Evolutionary conservation across 2,329 filamentous ascomycete genomes (phyloP).

Genomic region (Thielaviopsis euricoi): DNA sequence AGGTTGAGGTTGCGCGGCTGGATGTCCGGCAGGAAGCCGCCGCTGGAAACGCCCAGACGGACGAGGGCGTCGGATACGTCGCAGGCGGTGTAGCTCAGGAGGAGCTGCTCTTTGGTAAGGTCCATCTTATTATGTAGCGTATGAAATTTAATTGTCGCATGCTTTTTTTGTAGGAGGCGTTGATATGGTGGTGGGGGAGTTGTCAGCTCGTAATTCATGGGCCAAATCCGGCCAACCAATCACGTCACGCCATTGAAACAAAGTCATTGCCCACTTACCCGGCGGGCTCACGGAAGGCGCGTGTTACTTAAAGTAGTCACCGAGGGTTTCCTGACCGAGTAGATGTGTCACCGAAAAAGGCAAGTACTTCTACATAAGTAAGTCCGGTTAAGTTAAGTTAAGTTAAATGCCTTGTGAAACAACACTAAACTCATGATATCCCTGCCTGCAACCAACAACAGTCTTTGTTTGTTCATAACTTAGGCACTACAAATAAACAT

Average conservation of each 20-base stretch:
- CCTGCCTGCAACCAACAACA: constrained; percentile 13
- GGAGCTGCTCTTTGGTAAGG: constrained; percentile 8
- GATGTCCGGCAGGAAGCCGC: constrained; percentile 49
- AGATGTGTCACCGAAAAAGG: not conserved
- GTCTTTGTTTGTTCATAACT: too few relatives aligned
- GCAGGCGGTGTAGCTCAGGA: constrained; percentile 28
- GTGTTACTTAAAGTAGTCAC: not conserved
- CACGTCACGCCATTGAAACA: not conserved
- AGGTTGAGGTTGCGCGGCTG: constrained; percentile 13
- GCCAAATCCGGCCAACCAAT: not conserved
- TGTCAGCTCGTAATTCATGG: too few relatives aligned
- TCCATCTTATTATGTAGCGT: not conserved
- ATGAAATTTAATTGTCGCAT: too few relatives aligned
- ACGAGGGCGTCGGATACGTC: constrained; percentile 59
- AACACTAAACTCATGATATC: not conserved
- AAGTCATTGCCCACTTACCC: not conserved
- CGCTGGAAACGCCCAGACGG: constrained; percentile 48
- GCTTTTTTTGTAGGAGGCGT: too few relatives aligned
- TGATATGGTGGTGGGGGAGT: too few relatives aligned
- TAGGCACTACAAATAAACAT: not conserved
- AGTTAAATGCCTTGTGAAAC: too few relatives aligned
- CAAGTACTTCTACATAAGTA: not conserved
- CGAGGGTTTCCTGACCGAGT: too few relatives aligned
- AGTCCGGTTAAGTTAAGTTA: too few relatives aligned
- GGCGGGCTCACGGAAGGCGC: not conserved